A percentile compares a stretch with the other conserved stretches of the same genome.
Conservation (phyloP, 192 early-diverging fungal species). For the Powellomyces hirtus region DNA sequence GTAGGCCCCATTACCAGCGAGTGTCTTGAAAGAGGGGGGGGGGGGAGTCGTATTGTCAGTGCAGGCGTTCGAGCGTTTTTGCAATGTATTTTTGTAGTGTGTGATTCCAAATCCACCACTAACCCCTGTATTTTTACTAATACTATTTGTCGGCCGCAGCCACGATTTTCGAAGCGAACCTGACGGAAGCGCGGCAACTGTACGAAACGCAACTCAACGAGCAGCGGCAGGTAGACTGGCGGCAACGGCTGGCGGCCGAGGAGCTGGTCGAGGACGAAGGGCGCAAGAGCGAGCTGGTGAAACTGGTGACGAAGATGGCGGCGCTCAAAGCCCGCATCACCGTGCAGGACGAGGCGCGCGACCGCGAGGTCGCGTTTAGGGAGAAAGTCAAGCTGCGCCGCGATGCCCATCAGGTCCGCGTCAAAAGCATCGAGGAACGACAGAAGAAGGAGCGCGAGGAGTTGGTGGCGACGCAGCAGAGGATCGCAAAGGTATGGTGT, state of each 20-base stretch:
- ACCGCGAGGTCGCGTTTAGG: slow-evolving; percentile 19
- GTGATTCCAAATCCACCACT: not conserved
- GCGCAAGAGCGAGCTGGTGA: slow-evolving; percentile 18
- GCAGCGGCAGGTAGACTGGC: slow-evolving; percentile 16
- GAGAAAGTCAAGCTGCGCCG: slow-evolving; percentile 20
- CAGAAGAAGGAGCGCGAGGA: slow-evolving; percentile 30
- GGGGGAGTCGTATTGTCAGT: too few relatives aligned
- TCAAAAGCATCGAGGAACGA: slow-evolving; percentile 21
- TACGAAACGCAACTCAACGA: slow-evolving; percentile 30
- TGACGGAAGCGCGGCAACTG: slow-evolving; percentile 25
- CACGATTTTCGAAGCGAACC: slow-evolving; percentile 23
- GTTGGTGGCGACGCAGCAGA: slow-evolving; percentile 8
- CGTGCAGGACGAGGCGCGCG: slow-evolving; percentile 24
- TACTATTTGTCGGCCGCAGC: not conserved
- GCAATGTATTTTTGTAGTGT: not conserved
- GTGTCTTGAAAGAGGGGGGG: too few relatives aligned
- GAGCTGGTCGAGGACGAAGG: slow-evolving; percentile 22
- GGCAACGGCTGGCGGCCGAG: slow-evolving; percentile 17
- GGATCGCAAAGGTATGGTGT: slow-evolving; percentile 18
- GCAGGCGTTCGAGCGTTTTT: too few relatives aligned
- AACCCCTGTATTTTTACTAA: too few relatives aligned
- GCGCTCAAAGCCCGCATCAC: slow-evolving; percentile 15
- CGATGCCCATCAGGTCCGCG: not conserved
- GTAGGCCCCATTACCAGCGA: too few relatives aligned
- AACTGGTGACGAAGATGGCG: slow-evolving; percentile 21